Conservation (phyloP, 495 filamentous ascomycete genomes). For the Aspergillus panamensis region DNA sequence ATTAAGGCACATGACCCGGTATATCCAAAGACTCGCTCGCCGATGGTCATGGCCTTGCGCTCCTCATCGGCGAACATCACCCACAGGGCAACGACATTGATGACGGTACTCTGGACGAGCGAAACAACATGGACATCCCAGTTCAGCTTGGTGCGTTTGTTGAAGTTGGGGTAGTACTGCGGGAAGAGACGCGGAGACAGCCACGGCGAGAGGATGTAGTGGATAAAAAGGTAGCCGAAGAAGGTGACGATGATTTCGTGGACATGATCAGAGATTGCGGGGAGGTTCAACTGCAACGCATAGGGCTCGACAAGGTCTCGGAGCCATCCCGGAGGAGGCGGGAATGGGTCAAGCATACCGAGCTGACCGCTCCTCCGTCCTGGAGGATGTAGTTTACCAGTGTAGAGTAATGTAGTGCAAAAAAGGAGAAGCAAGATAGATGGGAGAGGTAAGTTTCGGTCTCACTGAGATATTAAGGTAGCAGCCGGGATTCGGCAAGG, state of each 20-base stretch:
- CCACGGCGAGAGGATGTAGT: slow-evolving; percentile 67
- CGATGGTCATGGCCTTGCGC: slow-evolving; percentile 63
- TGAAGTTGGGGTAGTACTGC: slow-evolving; percentile 63
- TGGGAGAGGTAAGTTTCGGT: neutral
- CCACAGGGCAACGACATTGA: slow-evolving; percentile 76
- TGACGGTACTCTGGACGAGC: slow-evolving; percentile 77
- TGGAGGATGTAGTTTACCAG: neutral
- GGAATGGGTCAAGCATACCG: slow-evolving; percentile 51
- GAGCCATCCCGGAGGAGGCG: slow-evolving; percentile 43
- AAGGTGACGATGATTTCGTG: slow-evolving; percentile 82
- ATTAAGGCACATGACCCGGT: slow-evolving; percentile 78
- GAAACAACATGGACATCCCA: slow-evolving; percentile 98
- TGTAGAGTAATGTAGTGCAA: neutral
- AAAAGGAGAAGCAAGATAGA: neutral
- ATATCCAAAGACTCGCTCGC: slow-evolving; percentile 87
- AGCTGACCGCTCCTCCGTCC: slow-evolving; percentile 13
- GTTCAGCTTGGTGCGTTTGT: slow-evolving; percentile 69
- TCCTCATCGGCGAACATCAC: slow-evolving; percentile 78
- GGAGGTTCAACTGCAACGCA: slow-evolving; percentile 52
- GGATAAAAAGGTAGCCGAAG: slow-evolving; percentile 71
- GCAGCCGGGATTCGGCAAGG: neutral
- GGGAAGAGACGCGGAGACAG: slow-evolving; percentile 69
- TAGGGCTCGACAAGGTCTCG: slow-evolving; percentile 40
- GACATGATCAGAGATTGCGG: slow-evolving; percentile 75
- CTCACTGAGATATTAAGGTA: slow-evolving; percentile 3